Percentiles rank a stretch among this genome's conserved stretches.
Evolutionary conservation across 495 filamentous ascomycete genomes (phyloP).

Genomic region (Corynascus novoguineensis): DNA sequence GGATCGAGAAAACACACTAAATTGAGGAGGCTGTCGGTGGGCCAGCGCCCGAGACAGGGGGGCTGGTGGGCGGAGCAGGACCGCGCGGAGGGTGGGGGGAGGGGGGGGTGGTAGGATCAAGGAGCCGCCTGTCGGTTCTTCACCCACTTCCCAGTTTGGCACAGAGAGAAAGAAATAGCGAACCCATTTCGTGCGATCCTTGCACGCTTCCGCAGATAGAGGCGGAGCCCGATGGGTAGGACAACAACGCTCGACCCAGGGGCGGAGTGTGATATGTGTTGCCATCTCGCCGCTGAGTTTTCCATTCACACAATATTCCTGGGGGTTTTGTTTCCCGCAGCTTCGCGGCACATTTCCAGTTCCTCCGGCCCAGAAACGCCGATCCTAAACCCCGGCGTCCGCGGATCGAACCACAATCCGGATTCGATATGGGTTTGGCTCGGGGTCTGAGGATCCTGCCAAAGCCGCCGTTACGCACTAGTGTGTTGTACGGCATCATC

Average conservation of each 20-base stretch:
- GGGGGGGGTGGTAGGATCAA: slow-evolving; percentile 1
- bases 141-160: background rate
- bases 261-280: too few relatives aligned
- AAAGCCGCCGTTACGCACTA: slow-evolving; percentile 1
- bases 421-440: slow-evolving; percentile 8
- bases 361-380: background rate
- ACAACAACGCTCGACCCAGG: background rate
- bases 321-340: background rate
- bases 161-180: background rate
- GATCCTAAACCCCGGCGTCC: slow-evolving; percentile 8
- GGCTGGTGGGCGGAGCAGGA: background rate
- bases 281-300: background rate
- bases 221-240: background rate
- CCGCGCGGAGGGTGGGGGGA: background rate
- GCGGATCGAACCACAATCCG: background rate
- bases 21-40: slow-evolving; percentile 2
- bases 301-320: background rate
- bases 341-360: background rate
- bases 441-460: slow-evolving; percentile 4
- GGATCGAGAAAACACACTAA: slow-evolving; percentile 4
- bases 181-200: background rate
- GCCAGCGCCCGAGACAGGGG: slow-evolving; percentile 5
- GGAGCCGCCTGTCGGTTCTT: slow-evolving; percentile 14
- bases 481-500: too few relatives aligned
- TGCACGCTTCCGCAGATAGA: background rate